These are phyloP conservation scores for Thraustotheca clavata DNA, from an alignment of 352 stramenopile species.

Conservation along the genomic window DNA sequence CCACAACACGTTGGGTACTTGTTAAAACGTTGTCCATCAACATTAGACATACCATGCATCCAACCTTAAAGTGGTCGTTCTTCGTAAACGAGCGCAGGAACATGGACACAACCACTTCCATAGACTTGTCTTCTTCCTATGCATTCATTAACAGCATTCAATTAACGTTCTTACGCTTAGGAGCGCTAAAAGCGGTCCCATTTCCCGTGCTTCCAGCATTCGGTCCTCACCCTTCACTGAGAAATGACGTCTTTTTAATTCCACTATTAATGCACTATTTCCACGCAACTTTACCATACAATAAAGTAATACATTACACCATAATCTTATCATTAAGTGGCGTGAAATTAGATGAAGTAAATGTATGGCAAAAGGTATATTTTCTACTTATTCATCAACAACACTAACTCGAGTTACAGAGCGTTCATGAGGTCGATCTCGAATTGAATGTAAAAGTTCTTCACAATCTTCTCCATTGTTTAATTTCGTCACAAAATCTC, in stretches of 20 bases:
- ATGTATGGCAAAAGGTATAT: too few species aligned
- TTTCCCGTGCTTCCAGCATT: constrained; percentile 79
- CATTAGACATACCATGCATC: constrained; percentile 85
- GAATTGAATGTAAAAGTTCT: constrained; percentile 9
- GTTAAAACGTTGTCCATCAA: constrained; percentile 87
- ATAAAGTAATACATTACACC: too few species aligned
- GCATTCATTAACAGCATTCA: not conserved
- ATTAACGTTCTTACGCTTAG: constrained; percentile 56
- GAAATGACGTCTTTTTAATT: not conserved
- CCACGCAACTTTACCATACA: not conserved
- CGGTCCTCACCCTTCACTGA: not conserved
- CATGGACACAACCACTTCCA: constrained; percentile 58
- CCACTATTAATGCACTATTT: not conserved
- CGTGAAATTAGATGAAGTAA: too few species aligned
- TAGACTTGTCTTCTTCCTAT: constrained; percentile 79
- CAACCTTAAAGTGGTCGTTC: constrained; percentile 86
- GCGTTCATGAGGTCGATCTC: constrained; percentile 1
- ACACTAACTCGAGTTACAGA: not conserved
- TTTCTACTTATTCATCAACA: not conserved
- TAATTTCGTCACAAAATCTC: constrained; percentile 36
- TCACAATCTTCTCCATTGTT: constrained; percentile 17
- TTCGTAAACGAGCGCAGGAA: constrained; percentile 79
- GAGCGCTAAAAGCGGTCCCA: constrained; percentile 68
- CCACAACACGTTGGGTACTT: constrained; percentile 76
- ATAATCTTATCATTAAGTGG: too few species aligned